Percentiles rank a stretch among this genome's conserved stretches.
Evolutionary conservation across 495 filamentous ascomycete genomes (phyloP).

Genomic region (Penicillium ucsense): DNA sequence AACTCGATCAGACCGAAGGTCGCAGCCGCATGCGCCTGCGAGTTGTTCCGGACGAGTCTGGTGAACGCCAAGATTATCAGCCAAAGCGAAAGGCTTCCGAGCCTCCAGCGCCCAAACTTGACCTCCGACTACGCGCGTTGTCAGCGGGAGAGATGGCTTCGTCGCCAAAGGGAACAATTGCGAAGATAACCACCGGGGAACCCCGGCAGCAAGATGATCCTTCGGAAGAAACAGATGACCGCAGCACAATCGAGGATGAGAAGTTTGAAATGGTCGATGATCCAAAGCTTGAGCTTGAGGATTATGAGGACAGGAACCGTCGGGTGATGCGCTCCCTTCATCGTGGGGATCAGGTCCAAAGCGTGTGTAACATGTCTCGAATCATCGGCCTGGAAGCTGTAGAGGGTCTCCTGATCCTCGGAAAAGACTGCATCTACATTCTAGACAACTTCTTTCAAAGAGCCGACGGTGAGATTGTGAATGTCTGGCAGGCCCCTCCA

Average conservation of each 20-base stretch:
- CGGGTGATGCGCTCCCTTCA: slow-evolving; percentile 94
- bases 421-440: slow-evolving; percentile 88
- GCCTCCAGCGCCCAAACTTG: slow-evolving; percentile 29
- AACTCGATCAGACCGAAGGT: slow-evolving; percentile 89
- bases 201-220: slow-evolving; percentile 23
- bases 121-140: slow-evolving; percentile 23
- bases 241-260: slow-evolving; percentile 47
- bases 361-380: slow-evolving; percentile 88
- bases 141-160: slow-evolving; percentile 24
- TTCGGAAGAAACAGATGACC: slow-evolving; percentile 26
- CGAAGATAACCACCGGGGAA: slow-evolving; percentile 19
- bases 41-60: slow-evolving; percentile 63
- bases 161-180: slow-evolving; percentile 23
- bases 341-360: slow-evolving; percentile 83
- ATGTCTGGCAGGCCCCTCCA: slow-evolving; percentile 83
- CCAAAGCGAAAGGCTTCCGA: slow-evolving; percentile 65
- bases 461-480: slow-evolving; percentile 89
- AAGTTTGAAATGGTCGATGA: slow-evolving; percentile 94
- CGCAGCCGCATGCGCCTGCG: slow-evolving; percentile 89
- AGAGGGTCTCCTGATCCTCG: slow-evolving; percentile 85
- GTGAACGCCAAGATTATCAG: slow-evolving; percentile 65
- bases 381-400: slow-evolving; percentile 86
- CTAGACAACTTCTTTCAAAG: slow-evolving; percentile 93
- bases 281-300: slow-evolving; percentile 68
- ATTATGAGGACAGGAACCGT: slow-evolving; percentile 91